Base-by-base conservation (phyloP, 768 basidiomycete species). In the Coprinopsis sp. region DNA sequence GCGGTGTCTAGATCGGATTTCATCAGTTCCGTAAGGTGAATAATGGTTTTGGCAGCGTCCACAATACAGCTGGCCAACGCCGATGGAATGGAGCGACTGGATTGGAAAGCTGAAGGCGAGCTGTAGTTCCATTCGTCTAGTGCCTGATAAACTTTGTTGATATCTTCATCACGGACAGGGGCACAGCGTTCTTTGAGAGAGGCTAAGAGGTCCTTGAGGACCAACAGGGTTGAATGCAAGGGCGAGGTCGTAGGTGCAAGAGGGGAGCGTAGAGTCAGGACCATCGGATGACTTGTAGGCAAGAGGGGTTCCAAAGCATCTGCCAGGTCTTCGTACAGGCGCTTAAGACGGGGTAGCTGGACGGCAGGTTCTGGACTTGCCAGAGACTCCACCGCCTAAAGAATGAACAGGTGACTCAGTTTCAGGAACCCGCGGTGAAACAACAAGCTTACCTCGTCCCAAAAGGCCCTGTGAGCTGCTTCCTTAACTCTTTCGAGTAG, bases 171-270 rank as follows among this genome's bases (percentile, higher is more conserved):
- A 28, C 84, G 74, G 14, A 73, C 65, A 5, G 87, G 85, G 2
- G 86, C 83, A 43, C 84, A 87, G 37, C 86, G 78, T 55, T 77
- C 61, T 14, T 72, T 73, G 11, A 88, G 64, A 21, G 72, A 68
- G 6, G 50, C 37, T 10, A 87, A 62, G 8, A 81, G 64, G 43
- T 83, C 81, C 24, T 70, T 72, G 22, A 87, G 66, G 45, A 82
- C 66, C 24, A 61, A 63, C n/a, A 78, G 54, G 14, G 76, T 69
- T 16, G 82, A 81, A 36, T 74, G 71, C 13, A 88, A 67, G 0
- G 84, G 85, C 1, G 82, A 79, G 1, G 82, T 77, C 0, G 86
- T 84, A 0, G 87, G 87, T 1, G 84, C 70, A 10, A 82, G 64
- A 0, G 81, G 85, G 2, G 76, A 69, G 5, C 79, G 74, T 18